Conservation (phyloP, 2,329 filamentous ascomycete species). For the Colletotrichum sp. region DNA sequence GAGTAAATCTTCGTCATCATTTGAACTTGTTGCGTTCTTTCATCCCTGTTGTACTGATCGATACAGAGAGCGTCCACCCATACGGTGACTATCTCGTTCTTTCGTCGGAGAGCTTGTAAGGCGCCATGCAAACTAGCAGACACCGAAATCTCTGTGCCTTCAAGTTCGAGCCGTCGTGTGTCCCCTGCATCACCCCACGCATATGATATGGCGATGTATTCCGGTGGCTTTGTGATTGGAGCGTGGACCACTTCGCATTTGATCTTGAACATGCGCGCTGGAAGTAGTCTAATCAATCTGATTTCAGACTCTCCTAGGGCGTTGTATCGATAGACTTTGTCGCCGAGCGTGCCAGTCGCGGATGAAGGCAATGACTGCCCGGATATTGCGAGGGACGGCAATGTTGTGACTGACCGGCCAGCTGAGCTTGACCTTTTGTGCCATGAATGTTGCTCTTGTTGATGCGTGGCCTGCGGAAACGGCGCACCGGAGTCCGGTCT, state of each 20-base stretch:
- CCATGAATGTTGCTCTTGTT: not conserved
- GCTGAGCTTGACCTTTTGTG: not conserved
- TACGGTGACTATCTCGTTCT: slow-evolving; percentile 5
- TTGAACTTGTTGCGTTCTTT: not conserved
- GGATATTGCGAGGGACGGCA: not conserved
- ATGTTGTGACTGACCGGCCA: not conserved
- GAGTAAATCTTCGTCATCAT: slow-evolving; percentile 25
- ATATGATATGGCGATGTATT: slow-evolving; percentile 37
- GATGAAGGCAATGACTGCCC: not conserved
- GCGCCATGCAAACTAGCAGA: slow-evolving; percentile 25
- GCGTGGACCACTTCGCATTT: slow-evolving; percentile 20
- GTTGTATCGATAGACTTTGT: not conserved
- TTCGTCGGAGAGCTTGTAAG: slow-evolving; percentile 20
- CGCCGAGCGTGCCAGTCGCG: not conserved
- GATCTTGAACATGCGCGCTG: slow-evolving; percentile 15
- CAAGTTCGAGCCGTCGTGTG: slow-evolving; percentile 11
- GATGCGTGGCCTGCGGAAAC: not conserved
- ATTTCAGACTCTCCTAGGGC: not conserved
- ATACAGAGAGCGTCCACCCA: slow-evolving; percentile 32
- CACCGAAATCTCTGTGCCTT: slow-evolving; percentile 18
- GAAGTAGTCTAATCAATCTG: slow-evolving; percentile 21
- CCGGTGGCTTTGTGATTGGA: slow-evolving; percentile 19
- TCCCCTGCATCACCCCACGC: slow-evolving; percentile 35
- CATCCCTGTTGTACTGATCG: not conserved
- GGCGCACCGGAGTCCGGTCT: not conserved